Base-by-base conservation (phyloP, 495 filamentous ascomycete genomes). In the Penicillium roqueforti region DNA sequence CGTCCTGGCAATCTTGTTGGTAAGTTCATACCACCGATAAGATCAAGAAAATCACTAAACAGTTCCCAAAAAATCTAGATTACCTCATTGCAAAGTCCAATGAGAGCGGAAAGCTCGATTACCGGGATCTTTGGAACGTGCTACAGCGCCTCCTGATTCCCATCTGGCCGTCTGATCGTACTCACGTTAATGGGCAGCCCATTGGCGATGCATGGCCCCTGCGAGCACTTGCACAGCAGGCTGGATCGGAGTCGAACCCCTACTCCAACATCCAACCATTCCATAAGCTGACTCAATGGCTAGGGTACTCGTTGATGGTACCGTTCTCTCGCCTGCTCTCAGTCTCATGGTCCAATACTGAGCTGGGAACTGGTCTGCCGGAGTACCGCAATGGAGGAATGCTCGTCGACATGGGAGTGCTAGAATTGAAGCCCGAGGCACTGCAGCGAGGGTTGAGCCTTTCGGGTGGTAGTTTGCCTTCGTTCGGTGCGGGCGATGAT, bases 221-320 rank as follows among this genome's bases (percentile, higher is more conserved):
- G 1, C 42, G 59, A 11, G 57, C 56, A 1, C 62, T 76, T 3
- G 46, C 53, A 0, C 55, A 63, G 13, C 28, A 49, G 26, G 6
- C 38, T 7, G 48, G 36, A 25, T 29, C 23, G 32, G 38, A 48
- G 20, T 52, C 47, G 22, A 51, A 51, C 44, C 44, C 49, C 57
- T 42, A 55, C 44, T 28, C 58, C 22, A 58, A 60, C 8, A 75
- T 75, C 29, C 68, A 71, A 32, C 71, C 71, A 2, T 95, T 96
- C 80, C 89, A 95, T 74, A 95, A 95, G 62, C 81, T 92, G 25
- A 92, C 89, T 0, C 89, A 95, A 59, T 95, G 89, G 89, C 84
- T 92, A 48, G 84, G 86, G 6, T 96, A 95, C 70, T 95, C 90
- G 18, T 73, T 96, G 25, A 90, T 91, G 81, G 87, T 90, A 14